Percentiles rank a stretch among this genome's conserved stretches.
phyloP scores from a whole-genome alignment of 2,329 filamentous ascomycete species.

The Trichoderma koningii region DNA sequence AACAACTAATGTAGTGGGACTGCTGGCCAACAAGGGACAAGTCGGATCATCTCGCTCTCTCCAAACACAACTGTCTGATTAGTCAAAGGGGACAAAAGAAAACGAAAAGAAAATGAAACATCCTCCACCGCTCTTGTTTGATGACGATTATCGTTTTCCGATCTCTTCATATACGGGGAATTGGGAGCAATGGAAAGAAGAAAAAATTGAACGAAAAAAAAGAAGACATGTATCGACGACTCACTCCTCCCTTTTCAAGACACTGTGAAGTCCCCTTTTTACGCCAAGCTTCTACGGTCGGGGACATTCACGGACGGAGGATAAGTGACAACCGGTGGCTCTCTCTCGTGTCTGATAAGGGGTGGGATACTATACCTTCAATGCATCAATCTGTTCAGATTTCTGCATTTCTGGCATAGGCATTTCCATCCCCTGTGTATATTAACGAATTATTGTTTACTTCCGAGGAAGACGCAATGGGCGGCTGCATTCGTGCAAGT shows the following conservation, averaged over 20 bases:
- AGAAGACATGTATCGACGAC: neutral
- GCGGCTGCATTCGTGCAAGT: constrained; percentile 14
- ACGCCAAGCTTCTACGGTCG: neutral
- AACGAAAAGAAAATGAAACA: neutral
- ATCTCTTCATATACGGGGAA: neutral
- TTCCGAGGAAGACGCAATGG: neutral
- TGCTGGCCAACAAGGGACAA: constrained; percentile 32
- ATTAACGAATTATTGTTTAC: constrained; percentile 10
- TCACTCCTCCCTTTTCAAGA: constrained; percentile 20
- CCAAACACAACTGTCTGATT: constrained; percentile 37
- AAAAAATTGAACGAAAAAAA: neutral
- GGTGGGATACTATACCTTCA: neutral
- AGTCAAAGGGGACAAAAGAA: constrained; percentile 27
- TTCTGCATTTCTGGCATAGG: neutral
- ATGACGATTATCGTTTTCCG: constrained; percentile 27
- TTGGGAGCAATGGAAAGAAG: constrained; percentile 7
- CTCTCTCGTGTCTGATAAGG: constrained; percentile 4
- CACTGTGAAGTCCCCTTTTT: constrained; percentile 20
- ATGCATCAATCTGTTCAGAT: neutral
- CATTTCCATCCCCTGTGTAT: constrained; percentile 11
- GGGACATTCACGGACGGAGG: neutral
- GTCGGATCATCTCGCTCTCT: constrained; percentile 30
- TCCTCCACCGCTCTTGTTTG: constrained; percentile 28
- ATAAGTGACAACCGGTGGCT: constrained; percentile 1
- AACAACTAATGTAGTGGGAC: constrained; percentile 36